Evolutionary conservation across 2,329 filamentous ascomycete genomes (phyloP).

Genomic region (Ascochyta rabiei): DNA sequence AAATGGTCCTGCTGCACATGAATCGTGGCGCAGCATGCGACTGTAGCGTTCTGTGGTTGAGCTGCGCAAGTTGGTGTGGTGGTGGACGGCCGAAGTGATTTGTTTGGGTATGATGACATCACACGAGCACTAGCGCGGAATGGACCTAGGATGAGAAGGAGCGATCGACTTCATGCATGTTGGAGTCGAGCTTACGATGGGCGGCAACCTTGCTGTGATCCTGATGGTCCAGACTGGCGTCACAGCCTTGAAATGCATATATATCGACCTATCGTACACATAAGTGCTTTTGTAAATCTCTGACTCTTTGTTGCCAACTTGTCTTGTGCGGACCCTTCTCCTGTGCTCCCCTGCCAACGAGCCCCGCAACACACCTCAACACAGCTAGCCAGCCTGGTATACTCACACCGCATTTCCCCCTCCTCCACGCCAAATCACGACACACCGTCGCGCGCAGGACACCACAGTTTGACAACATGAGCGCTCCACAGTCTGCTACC

Average conservation of each 20-base stretch:
- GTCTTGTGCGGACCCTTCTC: background rate
- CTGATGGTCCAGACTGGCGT: conserved; percentile 11
- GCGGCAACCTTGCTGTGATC: conserved; percentile 12
- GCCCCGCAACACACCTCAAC: conserved; percentile 16
- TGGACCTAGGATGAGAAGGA: conserved; percentile 12
- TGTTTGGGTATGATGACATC: conserved; percentile 11
- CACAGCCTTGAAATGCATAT: conserved; percentile 7
- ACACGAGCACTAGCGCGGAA: conserved; percentile 1
- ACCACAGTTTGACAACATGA: conserved; percentile 28
- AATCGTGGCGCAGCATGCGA: conserved; percentile 13
- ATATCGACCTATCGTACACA: background rate
- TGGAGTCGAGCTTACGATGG: conserved; percentile 4
- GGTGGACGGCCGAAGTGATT: background rate
- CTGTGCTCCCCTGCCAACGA: conserved; percentile 8
- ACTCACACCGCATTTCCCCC: background rate
- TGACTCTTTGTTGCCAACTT: background rate
- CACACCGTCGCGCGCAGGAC: background rate
- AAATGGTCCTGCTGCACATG: background rate
- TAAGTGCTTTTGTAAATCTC: background rate
- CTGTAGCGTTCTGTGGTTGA: conserved; percentile 5
- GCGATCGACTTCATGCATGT: conserved; percentile 10
- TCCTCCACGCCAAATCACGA: background rate
- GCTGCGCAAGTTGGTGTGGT: conserved; percentile 14
- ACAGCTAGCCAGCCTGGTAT: conserved; percentile 7
- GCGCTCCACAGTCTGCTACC: conserved; percentile 42